Conservation (phyloP, 768 basidiomycete species). For the Termitomyces sp. region DNA sequence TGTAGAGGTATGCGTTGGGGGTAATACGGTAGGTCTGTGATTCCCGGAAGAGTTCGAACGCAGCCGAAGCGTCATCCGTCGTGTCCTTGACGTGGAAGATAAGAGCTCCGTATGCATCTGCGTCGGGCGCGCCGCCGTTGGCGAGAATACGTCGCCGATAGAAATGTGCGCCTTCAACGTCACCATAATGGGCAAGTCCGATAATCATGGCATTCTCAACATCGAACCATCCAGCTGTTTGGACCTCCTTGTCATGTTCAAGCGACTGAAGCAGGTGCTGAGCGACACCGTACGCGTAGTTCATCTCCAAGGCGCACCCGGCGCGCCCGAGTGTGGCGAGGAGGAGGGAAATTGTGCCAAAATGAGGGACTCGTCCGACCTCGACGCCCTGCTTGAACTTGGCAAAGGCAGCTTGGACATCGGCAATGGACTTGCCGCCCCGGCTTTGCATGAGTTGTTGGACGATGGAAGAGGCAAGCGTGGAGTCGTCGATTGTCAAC, state of each 20-base stretch:
- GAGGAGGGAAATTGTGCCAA: slow-evolving; percentile 53
- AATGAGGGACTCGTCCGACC: slow-evolving; percentile 45
- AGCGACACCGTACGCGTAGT: slow-evolving; percentile 62
- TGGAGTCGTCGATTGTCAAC: slow-evolving; percentile 3
- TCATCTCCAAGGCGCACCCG: slow-evolving; percentile 57
- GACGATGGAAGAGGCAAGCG: no score
- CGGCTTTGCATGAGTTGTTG: no score
- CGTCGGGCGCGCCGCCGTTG: slow-evolving; percentile 72
- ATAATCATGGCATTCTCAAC: slow-evolving; percentile 91
- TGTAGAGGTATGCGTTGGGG: slow-evolving; percentile 89
- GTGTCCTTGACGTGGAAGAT: slow-evolving; percentile 89
- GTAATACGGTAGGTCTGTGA: slow-evolving; percentile 61
- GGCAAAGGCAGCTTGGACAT: slow-evolving; percentile 39
- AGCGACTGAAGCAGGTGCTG: slow-evolving; percentile 55
- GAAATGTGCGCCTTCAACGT: slow-evolving; percentile 74
- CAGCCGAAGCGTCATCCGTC: slow-evolving; percentile 91
- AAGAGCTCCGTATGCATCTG: slow-evolving; percentile 90
- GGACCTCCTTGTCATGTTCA: slow-evolving; percentile 40
- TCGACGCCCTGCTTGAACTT: slow-evolving; percentile 44
- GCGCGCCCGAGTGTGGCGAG: slow-evolving; percentile 68
- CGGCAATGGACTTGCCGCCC: no score
- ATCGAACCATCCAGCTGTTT: slow-evolving; percentile 62
- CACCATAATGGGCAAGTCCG: slow-evolving; percentile 77
- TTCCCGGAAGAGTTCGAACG: slow-evolving; percentile 81
- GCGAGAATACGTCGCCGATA: slow-evolving; percentile 78